A percentile compares a stretch with the other conserved stretches of the same genome.
These are phyloP conservation scores for Verticillium dahliae DNA, from an alignment of 2,329 filamentous ascomycete species.

Conservation along the genomic window DNA sequence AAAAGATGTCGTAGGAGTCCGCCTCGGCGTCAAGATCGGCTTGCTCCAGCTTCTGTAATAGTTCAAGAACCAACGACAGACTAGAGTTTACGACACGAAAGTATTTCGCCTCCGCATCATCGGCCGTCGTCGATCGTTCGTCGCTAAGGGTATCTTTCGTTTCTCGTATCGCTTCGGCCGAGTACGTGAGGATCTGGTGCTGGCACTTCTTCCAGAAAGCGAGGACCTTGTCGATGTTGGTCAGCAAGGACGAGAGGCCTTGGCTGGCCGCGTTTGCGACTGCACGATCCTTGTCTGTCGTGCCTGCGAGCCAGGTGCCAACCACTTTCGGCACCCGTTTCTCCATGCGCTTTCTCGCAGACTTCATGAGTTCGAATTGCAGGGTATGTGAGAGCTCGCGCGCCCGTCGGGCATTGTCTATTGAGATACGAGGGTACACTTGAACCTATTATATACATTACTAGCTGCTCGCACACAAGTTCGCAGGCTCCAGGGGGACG, in stretches of 20 bases:
- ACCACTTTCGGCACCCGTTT: conserved; percentile 70
- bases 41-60: conserved; percentile 41
- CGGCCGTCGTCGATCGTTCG: conserved; percentile 72
- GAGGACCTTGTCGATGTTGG: conserved; percentile 69
- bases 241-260: conserved; percentile 69
- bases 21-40: conserved; percentile 54
- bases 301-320: conserved; percentile 84
- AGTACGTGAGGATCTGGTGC: conserved; percentile 72
- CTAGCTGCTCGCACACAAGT: conserved; percentile 18
- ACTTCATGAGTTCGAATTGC: conserved; percentile 56
- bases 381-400: conserved; percentile 78
- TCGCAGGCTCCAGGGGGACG: conserved; percentile 22
- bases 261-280: conserved; percentile 73
- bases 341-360: conserved; percentile 75
- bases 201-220: conserved; percentile 80
- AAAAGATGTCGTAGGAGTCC: conserved; percentile 56
- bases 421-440: conserved; percentile 81
- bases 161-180: conserved; percentile 73
- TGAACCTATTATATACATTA: conserved; percentile 56
- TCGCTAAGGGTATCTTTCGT: conserved; percentile 80
- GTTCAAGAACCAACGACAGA: conserved; percentile 46
- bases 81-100: conserved; percentile 60
- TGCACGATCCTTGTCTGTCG: conserved; percentile 76
- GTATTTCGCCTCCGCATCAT: conserved; percentile 84
- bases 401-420: conserved; percentile 82